Base-by-base conservation (phyloP, 2,329 filamentous ascomycete genomes). In the Rasamsonia emersonii region DNA sequence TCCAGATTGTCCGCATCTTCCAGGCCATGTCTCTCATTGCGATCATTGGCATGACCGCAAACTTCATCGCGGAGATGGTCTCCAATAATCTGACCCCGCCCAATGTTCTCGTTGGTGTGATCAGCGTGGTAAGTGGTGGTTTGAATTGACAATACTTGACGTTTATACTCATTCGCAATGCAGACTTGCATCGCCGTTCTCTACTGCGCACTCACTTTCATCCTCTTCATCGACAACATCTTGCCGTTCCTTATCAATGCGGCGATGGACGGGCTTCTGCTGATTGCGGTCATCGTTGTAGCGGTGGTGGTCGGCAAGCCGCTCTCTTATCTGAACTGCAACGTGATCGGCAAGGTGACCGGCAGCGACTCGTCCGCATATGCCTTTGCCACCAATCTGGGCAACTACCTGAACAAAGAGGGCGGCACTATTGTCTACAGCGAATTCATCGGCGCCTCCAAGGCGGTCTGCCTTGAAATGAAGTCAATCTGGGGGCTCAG, bases 401-500 rank as follows among this genome's bases (percentile, higher is more conserved):
- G 64, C 14, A 62, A 61, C 37, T 73, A 71, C 39, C 51, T 76
- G 20, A 64, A 66, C 35, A 63, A 64, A 28, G 55, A 65, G 30
- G 67, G 65, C n/a, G 63, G 64, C 5, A 65, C 54, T 24, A 51
- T 77, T 34, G 61, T 65, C 13, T 64, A 76, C 38, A 49, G 51
- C 9, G 58, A 64, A 35, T 79, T 73, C 71, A 72, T 75, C 26
- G 73, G 72, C n/a, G 67, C 70, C 6, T 75, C 67, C 9, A 71
- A 68, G 52, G 51, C 71, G 11, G 82, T 82, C 34, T 95, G 88
- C 64, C 77, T 79, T 50, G 78, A 91, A 65, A 77, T 86, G 56
- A 93, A 93, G 70, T 75, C 82, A 10, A 75, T 91, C 43, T 94
- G 86, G 88, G 86, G 86, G 1, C 61, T 94, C 38, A 75, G 77